These are phyloP conservation scores for Chondrostereum purpureum DNA, from an alignment of 1,284 basidiomycete genomes.

Conservation along the genomic window DNA sequence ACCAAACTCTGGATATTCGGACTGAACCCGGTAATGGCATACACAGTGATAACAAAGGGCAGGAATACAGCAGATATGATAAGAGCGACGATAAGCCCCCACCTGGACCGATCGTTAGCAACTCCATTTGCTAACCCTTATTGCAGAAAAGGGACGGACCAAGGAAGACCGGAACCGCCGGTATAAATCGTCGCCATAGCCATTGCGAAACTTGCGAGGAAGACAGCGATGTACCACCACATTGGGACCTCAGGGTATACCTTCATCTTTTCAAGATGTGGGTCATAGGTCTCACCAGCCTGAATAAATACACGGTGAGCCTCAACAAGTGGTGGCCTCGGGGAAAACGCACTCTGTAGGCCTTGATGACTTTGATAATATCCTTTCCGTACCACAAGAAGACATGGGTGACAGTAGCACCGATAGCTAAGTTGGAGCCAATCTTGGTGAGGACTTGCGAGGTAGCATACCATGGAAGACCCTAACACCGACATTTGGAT, in stretches of 20 bases:
- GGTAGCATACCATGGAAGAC: constrained; percentile 38
- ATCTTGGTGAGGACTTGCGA: constrained; percentile 35
- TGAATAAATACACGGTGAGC: constrained; percentile 9
- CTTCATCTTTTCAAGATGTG: constrained; percentile 51
- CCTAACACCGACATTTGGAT: constrained; percentile 15
- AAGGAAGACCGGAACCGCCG: constrained; percentile 27
- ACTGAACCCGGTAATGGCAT: constrained; percentile 19
- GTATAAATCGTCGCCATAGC: constrained; percentile 48
- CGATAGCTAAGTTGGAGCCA: constrained; percentile 32
- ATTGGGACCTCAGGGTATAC: constrained; percentile 51
- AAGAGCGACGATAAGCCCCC: constrained; percentile 37
- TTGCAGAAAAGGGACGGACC: constrained; percentile 4
- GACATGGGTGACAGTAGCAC: constrained; percentile 41
- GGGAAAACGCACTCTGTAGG: constrained; percentile 24
- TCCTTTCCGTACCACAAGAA: constrained; percentile 45
- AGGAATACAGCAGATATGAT: constrained; percentile 46
- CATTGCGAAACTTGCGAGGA: constrained; percentile 39
- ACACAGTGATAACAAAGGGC: constrained; percentile 29
- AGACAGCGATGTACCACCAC: constrained; percentile 52
- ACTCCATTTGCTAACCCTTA: constrained; percentile 2
- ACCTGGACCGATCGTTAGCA: constrained; percentile 18
- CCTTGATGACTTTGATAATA: constrained; percentile 33
- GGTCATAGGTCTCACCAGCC: constrained; percentile 34
- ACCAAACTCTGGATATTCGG: constrained; percentile 28
- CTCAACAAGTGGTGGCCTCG: neutral